phyloP scores from a whole-genome alignment of 2,329 filamentous ascomycete genomes.

The Parasarocladium wereldwijsianum region DNA sequence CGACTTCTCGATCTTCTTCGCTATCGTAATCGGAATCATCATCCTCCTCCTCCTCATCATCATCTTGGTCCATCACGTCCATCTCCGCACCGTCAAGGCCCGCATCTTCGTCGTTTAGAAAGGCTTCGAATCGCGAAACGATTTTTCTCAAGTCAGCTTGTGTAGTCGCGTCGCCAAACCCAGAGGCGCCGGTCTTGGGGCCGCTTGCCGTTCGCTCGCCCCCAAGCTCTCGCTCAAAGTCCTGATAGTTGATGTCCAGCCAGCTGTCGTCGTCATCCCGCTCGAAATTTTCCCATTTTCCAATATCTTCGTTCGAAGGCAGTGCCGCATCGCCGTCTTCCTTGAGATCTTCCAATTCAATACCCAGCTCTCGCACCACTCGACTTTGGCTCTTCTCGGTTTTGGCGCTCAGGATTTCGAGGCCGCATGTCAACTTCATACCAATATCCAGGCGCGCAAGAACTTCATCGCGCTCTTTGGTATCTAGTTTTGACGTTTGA shows the following conservation, averaged over 20 bases:
- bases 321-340: conserved; percentile 52
- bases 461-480: conserved; percentile 9
- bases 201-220: conserved; percentile 21
- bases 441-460: conserved; percentile 46
- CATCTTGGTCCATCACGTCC: conserved; percentile 55
- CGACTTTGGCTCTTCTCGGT: conserved; percentile 54
- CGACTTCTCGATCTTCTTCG: conserved; percentile 59
- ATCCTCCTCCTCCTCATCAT: conserved; percentile 34
- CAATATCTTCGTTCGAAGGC: conserved; percentile 61
- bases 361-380: conserved; percentile 56
- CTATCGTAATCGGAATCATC: conserved; percentile 39
- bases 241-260: conserved; percentile 82
- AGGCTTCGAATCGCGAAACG: conserved; percentile 84
- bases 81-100: conserved; percentile 66
- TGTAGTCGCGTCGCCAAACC: conserved; percentile 50
- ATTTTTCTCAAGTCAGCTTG: conserved; percentile 77
- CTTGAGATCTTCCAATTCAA: conserved; percentile 62
- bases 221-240: conserved; percentile 71
- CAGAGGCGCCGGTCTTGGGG: conserved; percentile 21
- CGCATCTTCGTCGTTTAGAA: conserved; percentile 73
- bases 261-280: conserved; percentile 76
- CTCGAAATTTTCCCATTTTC: conserved; percentile 43
- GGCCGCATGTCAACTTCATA: conserved; percentile 81
- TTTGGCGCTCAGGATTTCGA: conserved; percentile 70
- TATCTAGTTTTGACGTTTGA: background rate